phyloP scores from a whole-genome alignment of 2,329 filamentous ascomycete species.

The Colletotrichum nymphaeae region DNA sequence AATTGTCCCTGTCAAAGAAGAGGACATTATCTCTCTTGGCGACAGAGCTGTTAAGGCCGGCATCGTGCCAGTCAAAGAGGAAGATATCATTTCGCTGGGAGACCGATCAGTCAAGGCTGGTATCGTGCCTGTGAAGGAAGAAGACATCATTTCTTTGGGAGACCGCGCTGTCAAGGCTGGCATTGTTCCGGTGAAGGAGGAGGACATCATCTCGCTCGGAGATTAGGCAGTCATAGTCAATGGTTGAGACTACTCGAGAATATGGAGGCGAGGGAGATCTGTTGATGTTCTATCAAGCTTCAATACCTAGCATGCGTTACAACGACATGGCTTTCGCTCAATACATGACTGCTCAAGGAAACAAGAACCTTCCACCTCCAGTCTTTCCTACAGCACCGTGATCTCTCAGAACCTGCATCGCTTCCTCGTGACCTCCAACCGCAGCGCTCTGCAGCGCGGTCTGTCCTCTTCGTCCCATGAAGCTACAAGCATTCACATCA shows the following conservation, averaged over 20 bases:
- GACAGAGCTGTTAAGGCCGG: background rate
- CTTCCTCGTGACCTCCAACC: background rate
- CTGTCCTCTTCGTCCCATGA: background rate
- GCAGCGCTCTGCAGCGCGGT: background rate
- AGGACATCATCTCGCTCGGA: background rate
- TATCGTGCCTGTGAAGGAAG: background rate
- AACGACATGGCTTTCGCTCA: background rate
- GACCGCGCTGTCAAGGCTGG: background rate
- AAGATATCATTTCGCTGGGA: background rate
- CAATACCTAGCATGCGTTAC: background rate
- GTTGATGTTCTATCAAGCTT: background rate
- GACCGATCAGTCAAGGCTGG: background rate
- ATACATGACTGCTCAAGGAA: background rate
- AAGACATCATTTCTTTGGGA: background rate
- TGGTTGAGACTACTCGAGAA: background rate
- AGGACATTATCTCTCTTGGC: background rate
- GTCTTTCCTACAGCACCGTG: background rate
- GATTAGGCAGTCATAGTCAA: background rate
- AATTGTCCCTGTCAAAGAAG: background rate
- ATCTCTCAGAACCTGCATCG: background rate
- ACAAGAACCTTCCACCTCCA: background rate
- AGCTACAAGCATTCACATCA: constrained; percentile 44
- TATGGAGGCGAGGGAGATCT: background rate
- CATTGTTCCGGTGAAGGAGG: background rate
- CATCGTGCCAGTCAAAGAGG: background rate